Base-by-base conservation (phyloP, 1,284 basidiomycete genomes). In the Cryptococcus depauperatus region DNA sequence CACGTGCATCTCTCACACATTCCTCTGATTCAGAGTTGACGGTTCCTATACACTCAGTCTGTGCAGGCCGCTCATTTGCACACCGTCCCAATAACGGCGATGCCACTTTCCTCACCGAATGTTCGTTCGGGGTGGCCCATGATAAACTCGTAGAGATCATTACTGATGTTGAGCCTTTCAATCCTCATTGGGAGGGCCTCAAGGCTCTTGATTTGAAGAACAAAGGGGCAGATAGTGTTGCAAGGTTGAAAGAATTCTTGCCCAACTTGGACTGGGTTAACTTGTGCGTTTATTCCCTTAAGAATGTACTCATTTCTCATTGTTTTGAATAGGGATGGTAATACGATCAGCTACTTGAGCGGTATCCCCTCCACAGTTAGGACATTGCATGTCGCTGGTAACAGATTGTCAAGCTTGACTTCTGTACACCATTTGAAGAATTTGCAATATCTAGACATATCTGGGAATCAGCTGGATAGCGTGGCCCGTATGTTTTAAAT, bases 91-190 rank as follows among this genome's bases (percentile, higher is more conserved):
- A 54, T 9, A 47, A 53, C 1, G 73, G 69, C 32, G 81, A 85
- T 57, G 82, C 78, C 32, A 95, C 91, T 0, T 92, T 93, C 73
- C 74, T 96, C 52, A 79, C 76, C 27, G 90, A 96, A 61, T 95
- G 91, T 61, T 96, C 91, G 23, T 98, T 98, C 65, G 87, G 81
- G 16, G 82, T 96, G 25, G 80, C 90, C 8, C 86, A 88, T 61
- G 92, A 96, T 67, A 80, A 81, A 37, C 79, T 98, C 3, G 83
- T 98, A 2, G 80, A 89, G 68, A 80, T 89, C 52, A 88, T 98
- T 61, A 97, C 92, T 34, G 92, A 97, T 61, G 82, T 92, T 11
- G 85, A 92, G 64, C 90, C 92, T 1, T 96, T 90, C 71, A 87
- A 92, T 64, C 89, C 91, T 14, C 79, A 89, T 65, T 98, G 93